Evolutionary conservation across 169 alveolate genomes (phyloP), one percentile per base, ranked within the genome.

Genomic region (Eimeria praecox): DNA sequence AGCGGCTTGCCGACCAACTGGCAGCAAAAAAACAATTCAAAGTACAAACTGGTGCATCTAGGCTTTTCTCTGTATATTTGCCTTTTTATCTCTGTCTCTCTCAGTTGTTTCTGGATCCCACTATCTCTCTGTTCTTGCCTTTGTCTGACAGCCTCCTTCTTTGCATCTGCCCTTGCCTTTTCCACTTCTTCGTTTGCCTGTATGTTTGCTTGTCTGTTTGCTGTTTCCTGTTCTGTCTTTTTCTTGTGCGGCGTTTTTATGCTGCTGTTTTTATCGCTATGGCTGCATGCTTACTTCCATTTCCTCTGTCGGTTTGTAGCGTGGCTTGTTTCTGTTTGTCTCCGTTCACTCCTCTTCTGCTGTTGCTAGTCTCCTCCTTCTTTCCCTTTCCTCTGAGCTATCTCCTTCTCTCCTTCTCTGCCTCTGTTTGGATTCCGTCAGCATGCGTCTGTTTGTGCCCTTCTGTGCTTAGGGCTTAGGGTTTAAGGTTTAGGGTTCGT

Each of bases 1-100:
- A 77, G 87, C 46, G 44, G 87, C 87, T 77, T 9, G 87, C 87
- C 30, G 14, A 77, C 4, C 87, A 77, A n/a, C 35, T 77, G 87
- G 87, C 87, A 40, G 56, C 87, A 33, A 46, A 40, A 33, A 35
- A 77, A 40, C n/a, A 35, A 30, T 77, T 77, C 24, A 40, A 77
- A 46, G 87, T 77, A 77, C 9, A 27, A 14, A n/a, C 30, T 77
- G 87, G 6, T 5, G 78, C 6, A 27, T 66, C 78, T 33, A 2
- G 1, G 9, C 22, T n/a, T 1, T 0, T 66, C 40, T 66, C 27
- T 66, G 62, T 52, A 12, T 52, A 52, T 24, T 27, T 66, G 9
- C n/a, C n/a, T n/a, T 66, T 66, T 66, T 14, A 66, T 66, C 18
- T 27, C 24, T 27, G 35, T 64, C 38, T 66, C 16, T 66, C n/a